Evolutionary conservation across 768 basidiomycete species (phyloP).

Genomic region (Paxillus rubicundulus): DNA sequence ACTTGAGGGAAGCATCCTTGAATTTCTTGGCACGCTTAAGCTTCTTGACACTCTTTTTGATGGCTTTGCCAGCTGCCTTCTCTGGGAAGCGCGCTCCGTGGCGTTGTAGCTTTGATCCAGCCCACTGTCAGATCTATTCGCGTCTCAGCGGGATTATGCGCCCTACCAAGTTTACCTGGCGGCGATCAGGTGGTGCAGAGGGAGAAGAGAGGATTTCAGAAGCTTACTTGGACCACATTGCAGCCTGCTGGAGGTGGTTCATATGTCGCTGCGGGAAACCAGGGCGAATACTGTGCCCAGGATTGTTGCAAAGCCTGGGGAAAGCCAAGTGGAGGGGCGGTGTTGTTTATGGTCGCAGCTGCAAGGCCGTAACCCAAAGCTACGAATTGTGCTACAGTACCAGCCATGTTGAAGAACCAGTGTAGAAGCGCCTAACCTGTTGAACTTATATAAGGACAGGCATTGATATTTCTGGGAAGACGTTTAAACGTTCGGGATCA

Average conservation of each 20-base stretch:
- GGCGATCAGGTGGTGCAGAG: neutral
- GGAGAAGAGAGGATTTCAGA: neutral
- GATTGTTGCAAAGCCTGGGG: slow-evolving; percentile 21
- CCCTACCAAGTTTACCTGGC: slow-evolving; percentile 18
- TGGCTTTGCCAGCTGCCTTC: slow-evolving; percentile 37
- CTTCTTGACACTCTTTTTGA: slow-evolving; percentile 48
- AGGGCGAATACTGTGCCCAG: slow-evolving; percentile 64
- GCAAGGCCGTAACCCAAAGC: neutral
- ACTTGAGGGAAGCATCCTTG: slow-evolving; percentile 44
- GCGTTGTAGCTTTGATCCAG: slow-evolving; percentile 56
- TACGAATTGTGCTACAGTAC: neutral
- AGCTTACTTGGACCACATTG: slow-evolving; percentile 49
- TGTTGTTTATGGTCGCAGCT: slow-evolving; percentile 1
- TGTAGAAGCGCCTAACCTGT: too few species aligned
- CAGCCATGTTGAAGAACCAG: neutral
- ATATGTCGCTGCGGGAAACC: slow-evolving; percentile 45
- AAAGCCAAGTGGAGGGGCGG: slow-evolving; percentile 7
- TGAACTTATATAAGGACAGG: neutral
- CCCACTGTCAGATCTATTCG: neutral
- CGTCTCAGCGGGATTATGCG: neutral
- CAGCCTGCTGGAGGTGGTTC: slow-evolving; percentile 44
- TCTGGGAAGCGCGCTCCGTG: slow-evolving; percentile 80
- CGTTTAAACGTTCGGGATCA: too few species aligned
- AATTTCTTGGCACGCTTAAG: slow-evolving; percentile 46
- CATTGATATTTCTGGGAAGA: too few species aligned